These are phyloP conservation scores for Pyrenophora seminiperda DNA, from an alignment of 2,329 filamentous ascomycete species.

Conservation along the genomic window DNA sequence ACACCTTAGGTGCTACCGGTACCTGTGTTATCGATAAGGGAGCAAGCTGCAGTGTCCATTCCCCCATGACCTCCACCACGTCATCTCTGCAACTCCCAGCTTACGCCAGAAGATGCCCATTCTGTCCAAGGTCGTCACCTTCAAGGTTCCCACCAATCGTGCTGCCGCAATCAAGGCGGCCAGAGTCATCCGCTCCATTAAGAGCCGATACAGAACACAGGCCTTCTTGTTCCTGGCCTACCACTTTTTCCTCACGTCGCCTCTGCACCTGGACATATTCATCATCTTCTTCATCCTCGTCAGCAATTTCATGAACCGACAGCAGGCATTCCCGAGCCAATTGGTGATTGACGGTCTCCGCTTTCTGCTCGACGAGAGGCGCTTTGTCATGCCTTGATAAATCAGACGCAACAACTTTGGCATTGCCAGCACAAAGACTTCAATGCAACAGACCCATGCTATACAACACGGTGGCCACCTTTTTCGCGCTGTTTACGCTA, in stretches of 20 bases:
- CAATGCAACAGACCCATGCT: not conserved
- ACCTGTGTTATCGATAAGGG: conserved; percentile 11
- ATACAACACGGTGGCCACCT: not conserved
- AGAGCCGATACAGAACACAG: conserved; percentile 37
- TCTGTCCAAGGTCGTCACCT: conserved; percentile 22
- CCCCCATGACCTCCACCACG: not conserved
- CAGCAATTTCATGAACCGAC: conserved; percentile 45
- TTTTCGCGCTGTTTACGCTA: not conserved
- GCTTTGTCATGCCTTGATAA: conserved; percentile 30
- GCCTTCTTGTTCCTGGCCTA: conserved; percentile 42
- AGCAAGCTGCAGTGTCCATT: conserved; percentile 11
- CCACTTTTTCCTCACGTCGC: conserved; percentile 42
- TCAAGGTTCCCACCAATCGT: conserved; percentile 18
- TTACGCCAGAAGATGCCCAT: conserved; percentile 18
- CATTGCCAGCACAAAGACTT: not conserved
- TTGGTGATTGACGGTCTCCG: conserved; percentile 33
- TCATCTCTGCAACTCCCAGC: conserved; percentile 4
- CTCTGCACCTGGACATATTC: conserved; percentile 40
- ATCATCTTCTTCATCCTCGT: conserved; percentile 44
- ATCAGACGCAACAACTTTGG: not conserved
- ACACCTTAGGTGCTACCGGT: too few species aligned
- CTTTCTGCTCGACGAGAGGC: conserved; percentile 35
- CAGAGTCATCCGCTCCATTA: conserved; percentile 37
- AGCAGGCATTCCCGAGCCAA: conserved; percentile 36
- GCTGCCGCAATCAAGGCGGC: conserved; percentile 30